Percentiles rank a stretch among this genome's conserved stretches.
Conservation (phyloP, 2,329 filamentous ascomycete species). For the Zasmidium cellare region DNA sequence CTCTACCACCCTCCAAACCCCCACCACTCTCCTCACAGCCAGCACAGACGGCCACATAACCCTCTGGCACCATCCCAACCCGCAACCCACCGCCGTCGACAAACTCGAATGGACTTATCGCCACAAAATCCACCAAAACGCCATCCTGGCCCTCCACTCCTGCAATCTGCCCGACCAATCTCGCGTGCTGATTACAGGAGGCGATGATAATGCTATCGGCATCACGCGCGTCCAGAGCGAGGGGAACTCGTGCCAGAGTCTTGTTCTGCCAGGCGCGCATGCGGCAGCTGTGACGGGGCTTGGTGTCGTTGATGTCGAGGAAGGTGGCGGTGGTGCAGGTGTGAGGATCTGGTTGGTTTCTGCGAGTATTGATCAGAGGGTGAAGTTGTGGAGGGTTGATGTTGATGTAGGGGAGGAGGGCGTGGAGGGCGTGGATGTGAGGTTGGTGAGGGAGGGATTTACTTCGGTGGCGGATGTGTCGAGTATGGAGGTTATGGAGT, state of each 20-base stretch:
- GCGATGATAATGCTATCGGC: constrained; percentile 83
- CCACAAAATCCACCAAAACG: constrained; percentile 71
- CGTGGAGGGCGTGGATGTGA: constrained; percentile 34
- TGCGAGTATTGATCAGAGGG: constrained; percentile 48
- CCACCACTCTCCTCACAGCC: constrained; percentile 63
- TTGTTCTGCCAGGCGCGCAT: constrained; percentile 61
- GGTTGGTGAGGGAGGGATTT: constrained; percentile 34
- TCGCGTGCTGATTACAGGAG: constrained; percentile 68
- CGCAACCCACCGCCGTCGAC: background rate
- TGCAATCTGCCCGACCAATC: constrained; percentile 29
- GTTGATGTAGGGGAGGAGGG: constrained; percentile 21
- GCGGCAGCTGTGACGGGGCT: constrained; percentile 67
- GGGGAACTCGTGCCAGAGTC: constrained; percentile 25
- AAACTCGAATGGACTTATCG: constrained; percentile 38
- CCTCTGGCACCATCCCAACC: constrained; percentile 50
- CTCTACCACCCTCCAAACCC: constrained; percentile 12
- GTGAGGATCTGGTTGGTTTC: constrained; percentile 23
- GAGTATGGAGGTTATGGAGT: constrained; percentile 44
- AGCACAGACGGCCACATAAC: constrained; percentile 80
- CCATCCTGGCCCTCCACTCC: constrained; percentile 62
- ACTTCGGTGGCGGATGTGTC: constrained; percentile 59
- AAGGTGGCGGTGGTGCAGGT: background rate
- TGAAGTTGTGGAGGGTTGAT: constrained; percentile 48
- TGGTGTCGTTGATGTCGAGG: constrained; percentile 40
- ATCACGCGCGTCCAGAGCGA: constrained; percentile 42